Evolutionary conservation across 2,329 filamentous ascomycete genomes (phyloP), one percentile per base, ranked within the genome.

Genomic region (Periconia sp.): DNA sequence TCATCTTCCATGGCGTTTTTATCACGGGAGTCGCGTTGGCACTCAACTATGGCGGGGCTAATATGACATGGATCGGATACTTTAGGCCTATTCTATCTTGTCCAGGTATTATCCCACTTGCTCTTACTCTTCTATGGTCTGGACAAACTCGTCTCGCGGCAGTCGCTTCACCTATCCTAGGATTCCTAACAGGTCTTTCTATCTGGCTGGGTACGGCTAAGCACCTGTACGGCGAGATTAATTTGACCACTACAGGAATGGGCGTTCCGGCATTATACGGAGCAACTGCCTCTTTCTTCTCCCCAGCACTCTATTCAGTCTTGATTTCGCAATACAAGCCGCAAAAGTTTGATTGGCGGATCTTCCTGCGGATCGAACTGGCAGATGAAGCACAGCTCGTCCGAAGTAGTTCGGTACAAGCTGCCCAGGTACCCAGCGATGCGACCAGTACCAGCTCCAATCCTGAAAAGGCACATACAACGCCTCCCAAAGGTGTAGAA

Each of bases 1-100:
- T 82, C 0, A 68, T 81, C 1, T 75, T 76, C 46, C 80, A 80
- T 31, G 77, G 73, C 0, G 51, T 78, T 0, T 78, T 82, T n/a
- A 24, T 32, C 28, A 39, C 36, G 41, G 74, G 76, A 0, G 74
- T 78, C 0, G 74, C 69, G 0, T 79, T 82, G 43, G 75, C 76
- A 35, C 59, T 82, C 1, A 72, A 81, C 59, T 80, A 81, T 33
- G 78, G 77, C 0, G 77, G 78, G 0, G 73, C 81, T 4, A 74
- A 81, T 32, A 67, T 82, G 0, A 73, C 75, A 1, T 82, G 78
- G 79, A 79, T 76, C 0, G 48, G 80, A 0, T 80, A 81, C 47
- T 78, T 81, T 75, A 71, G 81, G 0, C 70, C 78, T 3, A 75
- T 80, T 0, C 52, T 81, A 5, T 79, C 77, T 0, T 80, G 77